Evolutionary conservation across 2,329 filamentous ascomycete genomes (phyloP).

Genomic region (Aureobasidium lini): DNA sequence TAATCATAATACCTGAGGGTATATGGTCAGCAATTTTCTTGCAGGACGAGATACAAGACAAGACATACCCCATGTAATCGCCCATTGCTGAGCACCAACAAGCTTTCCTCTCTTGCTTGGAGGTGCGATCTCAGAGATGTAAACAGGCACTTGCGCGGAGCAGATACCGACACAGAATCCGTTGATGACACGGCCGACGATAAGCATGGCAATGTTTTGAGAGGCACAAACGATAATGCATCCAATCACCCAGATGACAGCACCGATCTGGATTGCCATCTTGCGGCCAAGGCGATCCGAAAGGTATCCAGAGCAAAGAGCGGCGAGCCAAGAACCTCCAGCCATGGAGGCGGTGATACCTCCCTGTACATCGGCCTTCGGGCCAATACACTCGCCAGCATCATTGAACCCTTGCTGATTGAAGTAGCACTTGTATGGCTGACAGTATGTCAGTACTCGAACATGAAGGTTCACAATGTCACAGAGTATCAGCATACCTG

Average conservation of each 20-base stretch:
- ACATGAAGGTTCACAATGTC: slow-evolving; percentile 26
- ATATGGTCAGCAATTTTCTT: neutral
- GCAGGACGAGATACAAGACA: too few species aligned
- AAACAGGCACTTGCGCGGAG: slow-evolving; percentile 61
- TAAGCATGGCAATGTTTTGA: slow-evolving; percentile 62
- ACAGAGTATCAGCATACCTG: slow-evolving; percentile 49
- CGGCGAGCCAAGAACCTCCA: slow-evolving; percentile 60
- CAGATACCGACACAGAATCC: slow-evolving; percentile 68
- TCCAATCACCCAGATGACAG: slow-evolving; percentile 46
- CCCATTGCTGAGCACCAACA: slow-evolving; percentile 66
- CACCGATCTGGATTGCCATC: slow-evolving; percentile 5
- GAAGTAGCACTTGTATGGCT: slow-evolving; percentile 11
- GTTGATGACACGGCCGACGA: slow-evolving; percentile 62
- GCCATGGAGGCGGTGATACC: slow-evolving; percentile 66
- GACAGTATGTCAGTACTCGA: neutral
- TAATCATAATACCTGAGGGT: slow-evolving; percentile 48
- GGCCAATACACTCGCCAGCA: slow-evolving; percentile 43
- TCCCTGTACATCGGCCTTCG: slow-evolving; percentile 51
- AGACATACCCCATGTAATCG: slow-evolving; percentile 50
- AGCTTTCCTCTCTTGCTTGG: slow-evolving; percentile 54
- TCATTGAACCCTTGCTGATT: slow-evolving; percentile 24
- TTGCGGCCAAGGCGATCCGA: slow-evolving; percentile 49
- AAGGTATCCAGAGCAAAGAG: slow-evolving; percentile 51
- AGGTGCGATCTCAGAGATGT: slow-evolving; percentile 59
- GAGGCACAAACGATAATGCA: slow-evolving; percentile 56